phyloP scores from a whole-genome alignment of 306 rosid genomes.

The Lablab purpureus region DNA sequence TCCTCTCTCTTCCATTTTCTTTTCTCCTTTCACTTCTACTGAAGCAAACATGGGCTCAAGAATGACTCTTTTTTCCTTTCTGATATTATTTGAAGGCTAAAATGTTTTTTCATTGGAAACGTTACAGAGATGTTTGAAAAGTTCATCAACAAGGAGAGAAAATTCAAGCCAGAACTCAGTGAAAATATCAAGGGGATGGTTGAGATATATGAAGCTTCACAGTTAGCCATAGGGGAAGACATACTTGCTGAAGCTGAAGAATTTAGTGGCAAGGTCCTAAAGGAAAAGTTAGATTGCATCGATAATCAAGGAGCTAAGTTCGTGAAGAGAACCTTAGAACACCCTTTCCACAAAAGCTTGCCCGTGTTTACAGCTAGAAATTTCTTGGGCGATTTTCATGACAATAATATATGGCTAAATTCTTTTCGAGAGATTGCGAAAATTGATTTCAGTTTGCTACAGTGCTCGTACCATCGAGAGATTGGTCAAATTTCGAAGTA shows the following conservation, averaged over 20 bases:
- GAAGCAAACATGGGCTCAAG: too few relatives aligned
- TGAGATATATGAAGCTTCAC: conserved; percentile 54
- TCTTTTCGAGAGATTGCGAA: conserved; percentile 58
- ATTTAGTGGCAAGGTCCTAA: conserved; percentile 42
- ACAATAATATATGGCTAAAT: conserved; percentile 50
- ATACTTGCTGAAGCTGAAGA: conserved; percentile 49
- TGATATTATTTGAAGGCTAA: neutral
- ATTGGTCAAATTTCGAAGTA: conserved; percentile 47
- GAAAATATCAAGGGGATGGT: conserved; percentile 43
- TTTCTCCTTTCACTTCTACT: too few relatives aligned
- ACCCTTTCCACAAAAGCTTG: conserved; percentile 70
- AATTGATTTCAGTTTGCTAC: conserved; percentile 51
- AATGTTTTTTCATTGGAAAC: conserved; percentile 12
- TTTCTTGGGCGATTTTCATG: conserved; percentile 38
- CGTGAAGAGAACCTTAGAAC: conserved; percentile 49
- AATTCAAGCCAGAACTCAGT: conserved; percentile 31
- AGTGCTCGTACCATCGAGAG: conserved; percentile 51
- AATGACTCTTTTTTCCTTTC: neutral
- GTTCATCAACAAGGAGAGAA: conserved; percentile 45
- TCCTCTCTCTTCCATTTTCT: too few relatives aligned
- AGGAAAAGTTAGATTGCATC: conserved; percentile 2
- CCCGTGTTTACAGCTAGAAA: conserved; percentile 53
- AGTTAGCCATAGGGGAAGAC: conserved; percentile 47
- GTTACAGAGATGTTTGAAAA: conserved; percentile 46
- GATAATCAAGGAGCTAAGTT: conserved; percentile 41